Percentiles rank a stretch among this genome's conserved stretches.
Conservation (phyloP, 352 stramenopile genomes). For the Pythium graminicola region DNA sequence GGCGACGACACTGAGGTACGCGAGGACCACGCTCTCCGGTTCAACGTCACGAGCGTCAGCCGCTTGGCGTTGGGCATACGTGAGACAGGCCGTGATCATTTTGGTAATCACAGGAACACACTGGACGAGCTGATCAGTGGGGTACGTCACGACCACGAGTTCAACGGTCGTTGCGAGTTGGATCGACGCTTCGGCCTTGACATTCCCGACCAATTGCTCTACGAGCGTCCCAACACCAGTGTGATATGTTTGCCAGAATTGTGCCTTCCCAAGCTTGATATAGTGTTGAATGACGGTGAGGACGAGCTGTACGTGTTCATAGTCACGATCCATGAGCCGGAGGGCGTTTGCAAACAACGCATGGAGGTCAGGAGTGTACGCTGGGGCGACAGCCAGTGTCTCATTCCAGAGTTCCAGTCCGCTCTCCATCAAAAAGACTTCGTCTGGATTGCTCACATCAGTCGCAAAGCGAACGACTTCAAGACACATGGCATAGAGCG, state of each 20-base stretch:
- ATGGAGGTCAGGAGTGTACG: constrained; percentile 67
- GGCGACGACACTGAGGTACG: constrained; percentile 54
- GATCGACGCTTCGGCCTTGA: constrained; percentile 61
- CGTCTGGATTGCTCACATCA: constrained; percentile 70
- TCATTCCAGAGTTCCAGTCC: constrained; percentile 58
- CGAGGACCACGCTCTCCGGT: constrained; percentile 51
- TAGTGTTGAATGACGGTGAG: constrained; percentile 60
- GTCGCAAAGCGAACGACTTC: constrained; percentile 67
- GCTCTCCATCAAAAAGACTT: constrained; percentile 83
- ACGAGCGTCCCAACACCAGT: constrained; percentile 34
- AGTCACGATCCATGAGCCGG: constrained; percentile 67
- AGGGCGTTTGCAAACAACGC: constrained; percentile 56
- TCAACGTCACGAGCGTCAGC: constrained; percentile 20
- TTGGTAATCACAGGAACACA: constrained; percentile 30
- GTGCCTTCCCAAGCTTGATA: constrained; percentile 37
- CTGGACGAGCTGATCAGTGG: constrained; percentile 32
- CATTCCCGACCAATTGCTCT: constrained; percentile 44
- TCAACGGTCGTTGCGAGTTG: constrained; percentile 49
- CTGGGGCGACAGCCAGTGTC: constrained; percentile 35
- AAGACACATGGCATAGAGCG: constrained; percentile 60
- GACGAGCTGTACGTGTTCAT: constrained; percentile 63
- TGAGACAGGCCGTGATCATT: constrained; percentile 41
- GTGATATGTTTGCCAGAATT: constrained; percentile 73
- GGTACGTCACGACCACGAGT: constrained; percentile 30
- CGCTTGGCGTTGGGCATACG: constrained; percentile 29